Evolutionary conservation across 768 basidiomycete genomes (phyloP).

Genomic region (Phlebiopsis flavidoalba): DNA sequence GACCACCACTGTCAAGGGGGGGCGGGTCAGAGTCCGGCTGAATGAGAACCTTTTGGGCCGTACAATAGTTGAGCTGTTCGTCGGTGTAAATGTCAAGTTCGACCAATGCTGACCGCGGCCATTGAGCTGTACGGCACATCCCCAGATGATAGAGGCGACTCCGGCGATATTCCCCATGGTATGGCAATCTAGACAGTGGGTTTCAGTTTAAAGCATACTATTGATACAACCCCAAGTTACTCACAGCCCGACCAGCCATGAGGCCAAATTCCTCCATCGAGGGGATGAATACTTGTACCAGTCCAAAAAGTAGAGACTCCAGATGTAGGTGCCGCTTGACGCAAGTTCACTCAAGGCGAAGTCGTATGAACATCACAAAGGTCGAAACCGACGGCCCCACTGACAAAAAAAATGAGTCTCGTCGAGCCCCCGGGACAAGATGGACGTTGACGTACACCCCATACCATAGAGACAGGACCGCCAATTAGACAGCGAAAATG

Average conservation of each 20-base stretch:
- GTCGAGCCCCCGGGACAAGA: conserved; percentile 17
- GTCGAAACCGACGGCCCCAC: conserved; percentile 30
- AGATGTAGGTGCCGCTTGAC: conserved; percentile 31
- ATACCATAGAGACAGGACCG: conserved; percentile 67
- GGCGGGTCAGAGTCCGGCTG: neutral
- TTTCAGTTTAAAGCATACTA: neutral
- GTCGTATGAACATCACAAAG: conserved; percentile 30
- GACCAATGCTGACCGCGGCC: conserved; percentile 32
- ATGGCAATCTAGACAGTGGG: conserved; percentile 21
- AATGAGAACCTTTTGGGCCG: neutral
- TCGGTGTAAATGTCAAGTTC: conserved; percentile 21
- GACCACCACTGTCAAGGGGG: conserved; percentile 27
- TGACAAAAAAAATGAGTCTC: neutral
- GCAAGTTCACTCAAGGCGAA: conserved; percentile 31
- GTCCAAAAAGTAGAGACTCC: conserved; percentile 37
- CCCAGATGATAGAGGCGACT: conserved; percentile 33
- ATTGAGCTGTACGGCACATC: conserved; percentile 34
- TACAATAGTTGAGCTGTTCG: conserved; percentile 25
- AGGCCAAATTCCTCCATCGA: conserved; percentile 28
- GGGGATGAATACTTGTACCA: conserved; percentile 25
- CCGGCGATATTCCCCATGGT: conserved; percentile 34
- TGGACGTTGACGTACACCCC: conserved; percentile 46
- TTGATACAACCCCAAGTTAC: conserved; percentile 1
- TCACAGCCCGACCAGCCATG: conserved; percentile 37
- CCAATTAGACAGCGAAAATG: conserved; percentile 63